Evolutionary conservation across 805 yeast species (phyloP).

Genomic region (Schwanniomyces vanrijiae): DNA sequence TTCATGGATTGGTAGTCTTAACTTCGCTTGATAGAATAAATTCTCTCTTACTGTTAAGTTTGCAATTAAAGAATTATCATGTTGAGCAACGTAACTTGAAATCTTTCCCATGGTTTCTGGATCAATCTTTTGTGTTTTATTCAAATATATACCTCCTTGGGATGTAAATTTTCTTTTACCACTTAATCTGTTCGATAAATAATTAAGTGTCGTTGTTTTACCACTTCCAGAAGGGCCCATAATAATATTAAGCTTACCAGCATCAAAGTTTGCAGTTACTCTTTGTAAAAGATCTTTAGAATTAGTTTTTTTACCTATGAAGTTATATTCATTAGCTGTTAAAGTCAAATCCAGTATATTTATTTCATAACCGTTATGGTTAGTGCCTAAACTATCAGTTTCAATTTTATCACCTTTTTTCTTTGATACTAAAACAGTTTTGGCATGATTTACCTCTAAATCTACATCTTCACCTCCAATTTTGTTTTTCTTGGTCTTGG

Average conservation of each 20-base stretch:
- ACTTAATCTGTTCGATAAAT: constrained; percentile 53
- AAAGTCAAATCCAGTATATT: constrained; percentile 32
- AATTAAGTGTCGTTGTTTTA: constrained; percentile 40
- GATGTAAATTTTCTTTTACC: constrained; percentile 18
- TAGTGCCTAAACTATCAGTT: background rate
- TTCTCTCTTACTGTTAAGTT: constrained; percentile 79
- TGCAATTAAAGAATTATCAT: constrained; percentile 70
- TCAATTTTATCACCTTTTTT: background rate
- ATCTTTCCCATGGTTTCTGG: constrained; percentile 24
- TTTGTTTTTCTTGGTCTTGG: constrained; percentile 35
- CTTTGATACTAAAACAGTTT: background rate
- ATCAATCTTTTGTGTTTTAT: constrained; percentile 23
- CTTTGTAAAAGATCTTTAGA: constrained; percentile 17
- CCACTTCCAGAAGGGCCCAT: constrained; percentile 51
- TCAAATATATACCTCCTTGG: constrained; percentile 27
- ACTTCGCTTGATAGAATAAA: constrained; percentile 63
- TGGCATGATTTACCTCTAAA: constrained; percentile 10
- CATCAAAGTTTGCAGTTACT: constrained; percentile 29
- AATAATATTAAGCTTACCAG: constrained; percentile 38
- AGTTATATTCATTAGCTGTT: constrained; percentile 45
- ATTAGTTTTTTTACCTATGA: background rate
- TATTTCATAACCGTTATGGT: constrained; percentile 5
- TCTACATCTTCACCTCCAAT: constrained; percentile 27
- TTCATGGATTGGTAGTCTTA: constrained; percentile 52
- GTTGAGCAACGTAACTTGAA: constrained; percentile 80